Base-by-base conservation (phyloP, 2,329 filamentous ascomycete genomes). In the Aspergillus transmontanensis region DNA sequence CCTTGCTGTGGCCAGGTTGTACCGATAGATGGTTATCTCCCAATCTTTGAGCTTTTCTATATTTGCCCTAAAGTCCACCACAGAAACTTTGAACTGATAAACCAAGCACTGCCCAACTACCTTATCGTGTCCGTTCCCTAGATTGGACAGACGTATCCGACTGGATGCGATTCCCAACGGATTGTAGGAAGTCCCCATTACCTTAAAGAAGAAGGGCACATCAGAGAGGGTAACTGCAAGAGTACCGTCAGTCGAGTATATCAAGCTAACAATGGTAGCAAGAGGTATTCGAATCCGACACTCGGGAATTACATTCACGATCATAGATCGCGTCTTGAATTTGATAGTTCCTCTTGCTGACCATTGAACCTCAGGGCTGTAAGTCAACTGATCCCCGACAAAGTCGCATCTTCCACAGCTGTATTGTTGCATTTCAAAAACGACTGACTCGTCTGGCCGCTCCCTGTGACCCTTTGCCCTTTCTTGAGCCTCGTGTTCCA, bases 161-260 rank as follows among this genome's bases (percentile, higher is more conserved):
- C 51, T 53, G n/a, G 32, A 21, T 2, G 4, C 11, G 14, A 7
- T 1, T 6, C n/a, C 21, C 9, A 28, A 10, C 23, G 6, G 16
- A 10, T 41, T 19, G 19, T 41, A 9, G 39, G 4, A 19, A 41
- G 39, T 9, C 3, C 6, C 48, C 1, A 45, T n/a, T 12, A 53
- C 19, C 12, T 48, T n/a, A 59, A 71, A 68, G 58, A 85, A 86
- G 58, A 86, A 83, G 1, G 86, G 86, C 1, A 85, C 79, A 34
- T 84, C 81, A 16, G 70, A 77, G 2, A 89, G 78, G 0, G 86
- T 84, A 2, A 89, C 63, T 0, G 82, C 83, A 16, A 87, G 68
- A 0, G 76, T n/a, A 57, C 74, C 65, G 61, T 77, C 39, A 12
- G 67, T 39, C 36, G 73, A 72, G 73, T 79, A 70, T 74, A 86